These are phyloP conservation scores for Penicillium sp. DNA, from an alignment of 2,329 filamentous ascomycete genomes.

Conservation along the genomic window DNA sequence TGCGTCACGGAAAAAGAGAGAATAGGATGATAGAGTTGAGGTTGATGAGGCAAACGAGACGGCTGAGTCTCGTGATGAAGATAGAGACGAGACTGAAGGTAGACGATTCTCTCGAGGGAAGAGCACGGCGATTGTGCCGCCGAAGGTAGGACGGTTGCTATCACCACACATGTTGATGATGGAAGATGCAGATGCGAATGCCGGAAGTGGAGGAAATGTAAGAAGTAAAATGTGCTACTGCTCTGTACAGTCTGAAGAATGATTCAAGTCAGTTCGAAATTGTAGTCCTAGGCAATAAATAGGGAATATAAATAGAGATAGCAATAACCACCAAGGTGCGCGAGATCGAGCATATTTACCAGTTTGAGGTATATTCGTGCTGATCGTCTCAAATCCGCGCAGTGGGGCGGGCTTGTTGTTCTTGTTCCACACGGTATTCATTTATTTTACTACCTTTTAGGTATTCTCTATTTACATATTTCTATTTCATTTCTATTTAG, in stretches of 20 bases:
- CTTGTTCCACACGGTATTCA: no score
- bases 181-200: background rate
- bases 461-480: no score
- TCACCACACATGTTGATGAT: constrained; percentile 43
- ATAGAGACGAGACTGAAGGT: constrained; percentile 7
- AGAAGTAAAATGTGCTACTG: background rate
- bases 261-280: background rate
- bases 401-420: constrained; percentile 4
- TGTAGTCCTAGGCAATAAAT: constrained; percentile 3
- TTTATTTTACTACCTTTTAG: no score
- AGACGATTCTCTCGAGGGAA: constrained; percentile 19
- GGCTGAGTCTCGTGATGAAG: constrained; percentile 20
- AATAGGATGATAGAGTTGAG: constrained; percentile 24
- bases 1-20: constrained; percentile 29
- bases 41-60: constrained; percentile 14
- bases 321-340: constrained; percentile 18
- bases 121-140: constrained; percentile 34
- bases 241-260: background rate
- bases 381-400: constrained; percentile 16
- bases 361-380: constrained; percentile 7
- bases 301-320: background rate
- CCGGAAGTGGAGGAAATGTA: background rate
- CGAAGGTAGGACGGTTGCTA: constrained; percentile 47
- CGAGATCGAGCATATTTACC: constrained; percentile 26
- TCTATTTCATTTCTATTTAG: no score